These are phyloP conservation scores for Penicillium ucsense DNA, from an alignment of 495 filamentous ascomycete species.

Conservation along the genomic window DNA sequence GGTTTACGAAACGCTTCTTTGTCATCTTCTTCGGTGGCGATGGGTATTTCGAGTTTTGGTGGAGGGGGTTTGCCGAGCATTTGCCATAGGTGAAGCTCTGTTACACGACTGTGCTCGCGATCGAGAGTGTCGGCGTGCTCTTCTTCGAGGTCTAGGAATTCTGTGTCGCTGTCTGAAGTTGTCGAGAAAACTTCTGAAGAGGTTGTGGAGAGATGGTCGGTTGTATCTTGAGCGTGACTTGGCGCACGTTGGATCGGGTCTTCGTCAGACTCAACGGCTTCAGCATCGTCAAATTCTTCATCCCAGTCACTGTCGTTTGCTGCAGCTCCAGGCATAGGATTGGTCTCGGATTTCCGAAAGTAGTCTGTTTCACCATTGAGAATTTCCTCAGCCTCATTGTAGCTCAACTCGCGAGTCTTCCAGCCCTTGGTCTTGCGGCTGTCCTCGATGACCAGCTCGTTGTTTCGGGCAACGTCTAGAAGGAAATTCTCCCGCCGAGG, in stretches of 20 bases:
- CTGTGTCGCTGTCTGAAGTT: conserved; percentile 2
- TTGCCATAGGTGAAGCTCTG: conserved; percentile 49
- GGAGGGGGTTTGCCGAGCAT: conserved; percentile 31
- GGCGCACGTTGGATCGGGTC: conserved; percentile 4
- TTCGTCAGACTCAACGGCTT: conserved; percentile 14
- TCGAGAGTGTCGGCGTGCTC: conserved; percentile 48
- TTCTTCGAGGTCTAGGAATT: conserved; percentile 29
- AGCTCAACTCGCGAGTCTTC: conserved; percentile 16
- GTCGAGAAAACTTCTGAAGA: background rate
- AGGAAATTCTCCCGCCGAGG: conserved; percentile 41
- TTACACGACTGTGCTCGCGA: conserved; percentile 32
- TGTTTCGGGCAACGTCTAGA: conserved; percentile 47
- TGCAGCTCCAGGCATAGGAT: background rate
- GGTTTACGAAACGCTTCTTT: conserved; percentile 7
- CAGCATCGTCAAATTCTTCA: conserved; percentile 6
- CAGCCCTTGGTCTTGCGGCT: conserved; percentile 20
- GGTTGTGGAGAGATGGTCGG: conserved; percentile 2
- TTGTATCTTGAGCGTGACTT: background rate
- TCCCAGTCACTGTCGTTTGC: conserved; percentile 8
- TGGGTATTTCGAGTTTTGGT: conserved; percentile 1
- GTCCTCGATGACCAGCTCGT: conserved; percentile 48
- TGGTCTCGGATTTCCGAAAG: conserved; percentile 10
- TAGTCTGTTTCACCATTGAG: conserved; percentile 21
- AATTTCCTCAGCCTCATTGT: conserved; percentile 46
- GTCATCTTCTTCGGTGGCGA: conserved; percentile 10